Percentiles rank a stretch among this genome's conserved stretches.
These are phyloP conservation scores for Stipa capillata DNA, from an alignment of 176 grass and related monocot genomes.

Conservation along the genomic window DNA sequence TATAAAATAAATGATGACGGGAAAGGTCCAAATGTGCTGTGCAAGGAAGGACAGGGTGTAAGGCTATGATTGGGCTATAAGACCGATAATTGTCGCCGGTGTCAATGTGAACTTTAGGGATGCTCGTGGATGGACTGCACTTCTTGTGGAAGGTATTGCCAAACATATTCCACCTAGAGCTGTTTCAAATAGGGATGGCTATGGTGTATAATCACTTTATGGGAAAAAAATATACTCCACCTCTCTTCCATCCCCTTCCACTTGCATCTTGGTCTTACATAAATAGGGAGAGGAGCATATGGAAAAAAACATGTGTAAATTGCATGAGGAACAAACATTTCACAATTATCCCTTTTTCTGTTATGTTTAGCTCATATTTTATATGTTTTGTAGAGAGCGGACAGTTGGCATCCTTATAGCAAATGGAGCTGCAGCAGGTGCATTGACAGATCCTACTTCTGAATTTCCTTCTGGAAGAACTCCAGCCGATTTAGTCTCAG, in stretches of 20 bases:
- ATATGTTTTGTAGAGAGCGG: conserved; percentile 50
- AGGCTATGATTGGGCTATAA: conserved; percentile 80
- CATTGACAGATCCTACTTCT: conserved; percentile 74
- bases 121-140: no score
- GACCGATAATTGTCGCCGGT: conserved; percentile 50
- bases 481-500: conserved; percentile 77
- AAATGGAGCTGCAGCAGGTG: conserved; percentile 58
- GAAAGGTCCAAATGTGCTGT: conserved; percentile 64
- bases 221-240: neutral
- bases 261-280: neutral
- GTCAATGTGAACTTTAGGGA: no score
- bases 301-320: neutral
- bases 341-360: neutral
- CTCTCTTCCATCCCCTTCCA: neutral
- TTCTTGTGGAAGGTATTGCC: conserved; percentile 40
- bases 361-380: conserved; percentile 2
- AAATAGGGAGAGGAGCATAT: neutral
- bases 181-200: neutral
- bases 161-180: neutral
- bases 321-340: no score
- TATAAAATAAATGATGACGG: conserved; percentile 58
- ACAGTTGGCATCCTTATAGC: conserved; percentile 53
- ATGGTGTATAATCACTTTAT: conserved; percentile 4
- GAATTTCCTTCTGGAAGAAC: conserved; percentile 72
- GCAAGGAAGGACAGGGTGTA: conserved; percentile 78